These are phyloP conservation scores for Vigna hirtella DNA, from an alignment of 306 rosid genomes.

Conservation along the genomic window DNA sequence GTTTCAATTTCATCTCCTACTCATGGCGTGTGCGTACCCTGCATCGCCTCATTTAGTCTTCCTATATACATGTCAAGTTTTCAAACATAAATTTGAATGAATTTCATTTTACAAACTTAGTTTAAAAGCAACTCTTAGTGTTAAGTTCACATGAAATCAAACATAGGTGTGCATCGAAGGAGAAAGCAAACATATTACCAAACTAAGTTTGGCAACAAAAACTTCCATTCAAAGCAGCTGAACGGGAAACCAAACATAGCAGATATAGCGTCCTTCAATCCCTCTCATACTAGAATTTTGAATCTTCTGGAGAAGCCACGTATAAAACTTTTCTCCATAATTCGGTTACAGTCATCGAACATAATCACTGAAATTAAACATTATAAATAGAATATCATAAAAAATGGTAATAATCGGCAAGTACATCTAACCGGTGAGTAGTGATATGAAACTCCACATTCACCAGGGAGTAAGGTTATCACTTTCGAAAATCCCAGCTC, in stretches of 20 bases:
- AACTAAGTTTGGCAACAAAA: not conserved
- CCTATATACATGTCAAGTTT: not conserved
- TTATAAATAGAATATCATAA: not conserved
- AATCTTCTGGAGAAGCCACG: not conserved
- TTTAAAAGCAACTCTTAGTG: not conserved
- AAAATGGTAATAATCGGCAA: not conserved
- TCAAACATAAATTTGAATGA: not conserved
- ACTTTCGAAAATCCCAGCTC: not conserved
- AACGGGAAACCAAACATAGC: not conserved
- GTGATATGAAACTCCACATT: conserved; percentile 8
- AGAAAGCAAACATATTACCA: not conserved
- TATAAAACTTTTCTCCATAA: not conserved
- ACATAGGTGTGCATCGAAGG: not conserved
- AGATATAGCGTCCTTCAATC: not conserved
- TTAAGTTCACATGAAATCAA: not conserved
- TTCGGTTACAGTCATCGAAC: not conserved
- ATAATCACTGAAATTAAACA: not conserved
- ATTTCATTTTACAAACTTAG: not conserved
- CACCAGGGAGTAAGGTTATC: not conserved
- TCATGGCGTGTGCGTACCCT: not conserved
- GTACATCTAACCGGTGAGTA: not conserved
- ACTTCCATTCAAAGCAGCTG: not conserved
- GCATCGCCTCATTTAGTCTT: not conserved
- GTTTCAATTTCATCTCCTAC: conserved; percentile 11
- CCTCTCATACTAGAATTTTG: not conserved